Evolutionary conservation across 2,329 filamentous ascomycete species (phyloP), one percentile per base, ranked within the genome.

Genomic region (Cladophialophora bantiana): DNA sequence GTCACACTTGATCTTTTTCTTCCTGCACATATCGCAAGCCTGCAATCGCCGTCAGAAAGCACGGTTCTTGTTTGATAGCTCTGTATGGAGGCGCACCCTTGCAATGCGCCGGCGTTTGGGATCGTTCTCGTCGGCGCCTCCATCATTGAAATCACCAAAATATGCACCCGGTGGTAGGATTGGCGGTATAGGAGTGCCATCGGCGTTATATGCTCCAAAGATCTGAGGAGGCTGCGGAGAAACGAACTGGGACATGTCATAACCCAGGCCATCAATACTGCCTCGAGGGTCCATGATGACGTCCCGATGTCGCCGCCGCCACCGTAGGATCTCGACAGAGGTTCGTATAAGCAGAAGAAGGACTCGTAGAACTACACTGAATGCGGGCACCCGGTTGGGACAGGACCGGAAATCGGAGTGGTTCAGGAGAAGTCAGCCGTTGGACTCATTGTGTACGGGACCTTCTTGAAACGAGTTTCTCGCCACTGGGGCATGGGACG

Each of bases 21-120:
- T 97, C 74, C 94, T 87, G 78, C 94, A 98, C 93, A 96, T 96
- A 74, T 97, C 94, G 81, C 93, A 97, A 59, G 93, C 93, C 91
- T 94, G 74, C 54, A 71, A 36, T 10, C 38, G 54, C 62, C 40
- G 58, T 70, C 71, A 70, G 66, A 59, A 64, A 53, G 69, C 55
- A 45, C 26, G 20, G 18, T 50, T 18, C 60, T 50, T 63, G 52
- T 34, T 58, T 55, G 20, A 50, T n/a, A 53, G 34, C 13, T 10
- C n/a, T 15, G 31, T n/a, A 54, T 36, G 55, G 59, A 38, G 42
- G 75, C 88, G 83, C 85, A 94, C 92, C 82, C 92, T 88, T 68
- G 93, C 93, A 74, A 97, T 97, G 75, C 93, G 88, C 79, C 94
- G 86, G 77, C 93, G 86, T 84, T 97, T 98, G 20, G 93, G 88